phyloP scores from a whole-genome alignment of 768 basidiomycete species.

The Psilocybe subaeruginosa region DNA sequence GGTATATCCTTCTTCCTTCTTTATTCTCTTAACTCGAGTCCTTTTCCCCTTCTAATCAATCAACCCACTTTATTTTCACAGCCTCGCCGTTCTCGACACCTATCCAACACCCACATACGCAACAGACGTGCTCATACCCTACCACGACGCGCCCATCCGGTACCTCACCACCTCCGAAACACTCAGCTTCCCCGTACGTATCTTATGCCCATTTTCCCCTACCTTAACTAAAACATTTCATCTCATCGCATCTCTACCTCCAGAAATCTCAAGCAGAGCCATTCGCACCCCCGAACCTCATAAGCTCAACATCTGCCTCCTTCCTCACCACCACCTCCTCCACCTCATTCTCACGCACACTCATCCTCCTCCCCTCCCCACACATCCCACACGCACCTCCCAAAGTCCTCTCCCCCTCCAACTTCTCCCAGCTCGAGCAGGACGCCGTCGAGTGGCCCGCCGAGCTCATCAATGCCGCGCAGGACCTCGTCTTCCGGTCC shows the following conservation, averaged over 20 bases:
- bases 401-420: conserved; percentile 33
- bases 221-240: not conserved
- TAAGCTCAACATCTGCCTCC: conserved; percentile 57
- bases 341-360: conserved; percentile 21
- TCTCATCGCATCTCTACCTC: conserved; percentile 7
- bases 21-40: not conserved
- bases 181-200: conserved; percentile 23
- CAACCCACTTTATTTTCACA: conserved; percentile 17
- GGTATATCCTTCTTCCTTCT: conserved; percentile 29
- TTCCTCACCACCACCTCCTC: conserved; percentile 40
- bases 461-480: conserved; percentile 33
- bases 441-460: conserved; percentile 41
- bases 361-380: conserved; percentile 53
- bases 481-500: conserved; percentile 37
- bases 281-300: conserved; percentile 60
- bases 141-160: conserved; percentile 52
- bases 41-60: not conserved
- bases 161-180: conserved; percentile 43
- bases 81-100: conserved; percentile 53
- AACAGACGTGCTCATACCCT: conserved; percentile 30
- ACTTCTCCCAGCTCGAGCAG: conserved; percentile 31
- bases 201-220: not conserved
- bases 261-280: conserved; percentile 37
- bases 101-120: conserved; percentile 56
- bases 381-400: conserved; percentile 47